Evolutionary conservation across 306 rosid genomes (phyloP).

Genomic region (cucumber (Cucumis sativus)): DNA sequence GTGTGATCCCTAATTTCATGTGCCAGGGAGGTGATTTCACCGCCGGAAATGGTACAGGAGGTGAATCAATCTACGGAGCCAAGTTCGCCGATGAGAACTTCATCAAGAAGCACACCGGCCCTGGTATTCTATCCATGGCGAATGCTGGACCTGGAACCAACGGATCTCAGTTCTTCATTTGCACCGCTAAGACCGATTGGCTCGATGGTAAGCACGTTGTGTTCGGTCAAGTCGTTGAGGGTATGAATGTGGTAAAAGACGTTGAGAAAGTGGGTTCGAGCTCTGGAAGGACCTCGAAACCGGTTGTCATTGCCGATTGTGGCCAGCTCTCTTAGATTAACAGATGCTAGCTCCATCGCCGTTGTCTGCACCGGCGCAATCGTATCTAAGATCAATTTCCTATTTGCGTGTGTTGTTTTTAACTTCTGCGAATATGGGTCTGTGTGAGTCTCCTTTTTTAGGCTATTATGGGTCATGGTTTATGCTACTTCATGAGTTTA

Average conservation of each 20-base stretch:
- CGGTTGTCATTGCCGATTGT: constrained; percentile 54
- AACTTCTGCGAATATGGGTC: constrained; percentile 6
- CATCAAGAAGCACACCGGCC: constrained; percentile 77
- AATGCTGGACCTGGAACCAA: constrained; percentile 83
- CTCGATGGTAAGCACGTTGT: constrained; percentile 92
- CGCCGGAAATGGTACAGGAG: constrained; percentile 85
- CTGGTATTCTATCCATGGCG: constrained; percentile 79
- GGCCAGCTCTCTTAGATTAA: constrained; percentile 63
- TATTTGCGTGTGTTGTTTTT: neutral
- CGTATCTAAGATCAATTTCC: neutral
- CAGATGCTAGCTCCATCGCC: neutral
- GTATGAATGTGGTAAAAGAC: constrained; percentile 46
- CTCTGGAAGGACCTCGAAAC: constrained; percentile 43
- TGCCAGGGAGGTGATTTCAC: constrained; percentile 98
- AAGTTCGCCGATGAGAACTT: constrained; percentile 93
- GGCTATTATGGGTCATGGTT: neutral
- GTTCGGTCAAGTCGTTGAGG: constrained; percentile 67
- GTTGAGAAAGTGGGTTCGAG: constrained; percentile 70
- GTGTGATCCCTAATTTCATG: constrained; percentile 88
- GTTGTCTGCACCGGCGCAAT: neutral
- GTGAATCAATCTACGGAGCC: constrained; percentile 85
- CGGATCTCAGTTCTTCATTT: constrained; percentile 93
- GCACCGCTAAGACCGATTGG: constrained; percentile 81
- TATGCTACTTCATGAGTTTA: neutral
- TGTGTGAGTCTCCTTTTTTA: neutral